Evolutionary conservation across 2,329 filamentous ascomycete species (phyloP).

Genomic region (Nakataea oryzae): DNA sequence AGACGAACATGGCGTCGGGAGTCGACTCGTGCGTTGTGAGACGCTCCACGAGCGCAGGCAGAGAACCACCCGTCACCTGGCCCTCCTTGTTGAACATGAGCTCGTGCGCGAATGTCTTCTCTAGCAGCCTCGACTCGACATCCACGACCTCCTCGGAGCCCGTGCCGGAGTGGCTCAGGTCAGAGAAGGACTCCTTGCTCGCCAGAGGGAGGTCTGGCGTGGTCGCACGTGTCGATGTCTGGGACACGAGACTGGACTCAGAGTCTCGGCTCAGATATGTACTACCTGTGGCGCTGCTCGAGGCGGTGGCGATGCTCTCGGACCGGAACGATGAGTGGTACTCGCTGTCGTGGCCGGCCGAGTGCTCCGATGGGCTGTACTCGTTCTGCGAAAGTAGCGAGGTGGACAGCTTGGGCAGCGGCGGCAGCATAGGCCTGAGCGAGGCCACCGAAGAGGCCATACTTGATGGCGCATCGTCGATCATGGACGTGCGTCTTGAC

Average conservation of each 20-base stretch:
- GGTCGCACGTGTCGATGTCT: conserved; percentile 76
- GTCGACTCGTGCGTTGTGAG: conserved; percentile 89
- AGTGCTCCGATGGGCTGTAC: conserved; percentile 34
- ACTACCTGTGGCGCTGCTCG: conserved; percentile 67
- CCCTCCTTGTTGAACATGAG: conserved; percentile 90
- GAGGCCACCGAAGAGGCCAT: conserved; percentile 36
- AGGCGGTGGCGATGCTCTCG: conserved; percentile 58
- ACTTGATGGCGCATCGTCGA: conserved; percentile 30
- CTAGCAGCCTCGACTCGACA: conserved; percentile 73
- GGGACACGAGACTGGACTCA: conserved; percentile 68
- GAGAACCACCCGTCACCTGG: conserved; percentile 83
- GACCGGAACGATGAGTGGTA: conserved; percentile 43
- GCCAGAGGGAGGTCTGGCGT: conserved; percentile 60
- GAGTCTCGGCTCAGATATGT: conserved; percentile 75
- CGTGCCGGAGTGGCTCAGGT: conserved; percentile 57
- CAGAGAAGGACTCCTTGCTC: conserved; percentile 53
- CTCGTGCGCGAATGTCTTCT: conserved; percentile 85
- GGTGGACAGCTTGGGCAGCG: conserved; percentile 47
- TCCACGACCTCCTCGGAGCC: conserved; percentile 64
- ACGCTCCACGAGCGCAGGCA: conserved; percentile 86
- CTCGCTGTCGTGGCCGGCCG: conserved; percentile 35
- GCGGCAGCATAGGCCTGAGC: conserved; percentile 37
- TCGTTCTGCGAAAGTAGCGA: conserved; percentile 35
- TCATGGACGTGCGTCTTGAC: conserved; percentile 17
- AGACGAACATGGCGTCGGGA: conserved; percentile 83